phyloP scores from a whole-genome alignment of 148 eudicot genomes.

The Nyssa sinensis region DNA sequence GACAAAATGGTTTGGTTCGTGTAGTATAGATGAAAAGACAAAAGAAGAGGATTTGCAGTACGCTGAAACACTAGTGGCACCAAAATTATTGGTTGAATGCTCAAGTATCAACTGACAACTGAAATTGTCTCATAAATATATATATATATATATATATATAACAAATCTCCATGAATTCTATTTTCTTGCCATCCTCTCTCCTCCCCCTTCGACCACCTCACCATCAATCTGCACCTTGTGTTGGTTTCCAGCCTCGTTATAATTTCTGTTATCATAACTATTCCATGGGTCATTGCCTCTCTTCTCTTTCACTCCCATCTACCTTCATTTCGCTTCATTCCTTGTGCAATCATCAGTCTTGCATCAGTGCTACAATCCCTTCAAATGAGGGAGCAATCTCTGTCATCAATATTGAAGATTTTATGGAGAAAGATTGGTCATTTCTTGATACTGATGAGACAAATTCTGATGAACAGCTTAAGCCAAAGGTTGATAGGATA shows the following conservation, averaged over 20 bases:
- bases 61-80: background rate
- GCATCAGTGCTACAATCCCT: slow-evolving; percentile 30
- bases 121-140: no score
- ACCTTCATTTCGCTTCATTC: slow-evolving; percentile 16
- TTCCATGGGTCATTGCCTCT: background rate
- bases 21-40: background rate
- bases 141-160: background rate
- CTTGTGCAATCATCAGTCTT: slow-evolving; percentile 3
- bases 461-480: slow-evolving; percentile 44
- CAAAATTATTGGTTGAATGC: no score
- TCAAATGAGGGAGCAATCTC: slow-evolving; percentile 58
- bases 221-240: slow-evolving; percentile 19
- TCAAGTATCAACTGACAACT: no score
- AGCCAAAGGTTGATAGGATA: slow-evolving; percentile 44
- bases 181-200: slow-evolving; percentile 30
- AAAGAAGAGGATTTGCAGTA: background rate
- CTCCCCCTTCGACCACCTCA: slow-evolving; percentile 24
- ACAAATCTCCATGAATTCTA: slow-evolving; percentile 34
- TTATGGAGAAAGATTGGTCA: slow-evolving; percentile 90
- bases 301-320: slow-evolving; percentile 15
- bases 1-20: no score
- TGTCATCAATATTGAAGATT: slow-evolving; percentile 58
- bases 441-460: slow-evolving; percentile 60
- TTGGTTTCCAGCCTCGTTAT: slow-evolving; percentile 18
- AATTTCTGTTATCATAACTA: slow-evolving; percentile 3